These are phyloP conservation scores for Leccinum pachyderme DNA, from an alignment of 1,284 basidiomycete genomes.

Conservation along the genomic window DNA sequence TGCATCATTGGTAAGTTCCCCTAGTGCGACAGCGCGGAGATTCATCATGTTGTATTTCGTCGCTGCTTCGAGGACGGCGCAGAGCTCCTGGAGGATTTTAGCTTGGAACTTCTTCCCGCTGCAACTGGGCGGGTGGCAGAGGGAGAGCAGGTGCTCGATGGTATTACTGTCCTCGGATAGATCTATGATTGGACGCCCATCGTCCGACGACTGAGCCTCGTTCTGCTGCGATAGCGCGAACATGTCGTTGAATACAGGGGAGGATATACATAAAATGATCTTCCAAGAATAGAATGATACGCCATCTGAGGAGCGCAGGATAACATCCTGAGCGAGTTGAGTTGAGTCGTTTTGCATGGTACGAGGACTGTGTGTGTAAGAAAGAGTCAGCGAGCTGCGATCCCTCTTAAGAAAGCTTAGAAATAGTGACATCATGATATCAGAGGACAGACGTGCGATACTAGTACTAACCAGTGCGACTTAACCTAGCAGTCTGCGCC, in stretches of 20 bases:
- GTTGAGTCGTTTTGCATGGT: conserved; percentile 9
- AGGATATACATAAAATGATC: conserved; percentile 25
- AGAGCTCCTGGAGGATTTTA: conserved; percentile 2
- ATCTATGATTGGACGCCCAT: conserved; percentile 19
- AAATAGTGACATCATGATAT: no score
- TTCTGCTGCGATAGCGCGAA: conserved; percentile 23
- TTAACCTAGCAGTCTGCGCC: not conserved
- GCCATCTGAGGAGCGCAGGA: conserved; percentile 31
- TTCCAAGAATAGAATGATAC: conserved; percentile 26
- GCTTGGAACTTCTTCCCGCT: conserved; percentile 1
- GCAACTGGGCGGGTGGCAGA: conserved; percentile 27
- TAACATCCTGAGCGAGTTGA: conserved; percentile 21
- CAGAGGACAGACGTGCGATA: no score
- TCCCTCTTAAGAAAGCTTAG: no score
- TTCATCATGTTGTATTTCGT: conserved; percentile 25
- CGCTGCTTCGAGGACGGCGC: conserved; percentile 9
- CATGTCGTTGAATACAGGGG: conserved; percentile 31
- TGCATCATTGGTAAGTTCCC: not conserved
- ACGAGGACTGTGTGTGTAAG: not conserved
- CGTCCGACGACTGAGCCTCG: not conserved
- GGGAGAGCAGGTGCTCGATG: conserved; percentile 26
- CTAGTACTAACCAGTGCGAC: not conserved
- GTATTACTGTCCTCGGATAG: conserved; percentile 30
- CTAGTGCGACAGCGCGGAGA: not conserved
- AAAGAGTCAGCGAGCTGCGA: no score